These are phyloP conservation scores for Boletales sp. DNA, from an alignment of 768 basidiomycete genomes.

Conservation along the genomic window DNA sequence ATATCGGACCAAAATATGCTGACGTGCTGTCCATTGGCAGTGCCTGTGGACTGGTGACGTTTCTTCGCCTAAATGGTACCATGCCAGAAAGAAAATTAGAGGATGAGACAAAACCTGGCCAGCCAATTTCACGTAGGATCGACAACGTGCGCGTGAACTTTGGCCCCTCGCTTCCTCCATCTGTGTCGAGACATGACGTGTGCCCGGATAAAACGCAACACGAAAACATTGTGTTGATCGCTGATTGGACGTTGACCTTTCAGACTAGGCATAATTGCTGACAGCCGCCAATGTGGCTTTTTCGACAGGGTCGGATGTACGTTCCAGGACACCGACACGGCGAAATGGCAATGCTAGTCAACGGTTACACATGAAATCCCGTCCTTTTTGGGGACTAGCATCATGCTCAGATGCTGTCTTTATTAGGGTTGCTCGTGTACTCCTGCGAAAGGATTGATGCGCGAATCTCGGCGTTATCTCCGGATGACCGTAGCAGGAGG, in stretches of 20 bases:
- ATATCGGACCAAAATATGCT: neutral
- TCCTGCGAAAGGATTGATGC: constrained; percentile 10
- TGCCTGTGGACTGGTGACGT: neutral
- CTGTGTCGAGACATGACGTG: neutral
- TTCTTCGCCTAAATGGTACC: neutral
- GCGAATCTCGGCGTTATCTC: constrained; percentile 14
- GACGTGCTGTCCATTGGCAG: neutral
- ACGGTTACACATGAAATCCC: too few relatives aligned
- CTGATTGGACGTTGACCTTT: neutral
- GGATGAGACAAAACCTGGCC: too few relatives aligned
- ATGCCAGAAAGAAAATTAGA: too few relatives aligned
- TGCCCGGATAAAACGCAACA: neutral
- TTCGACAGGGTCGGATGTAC: neutral
- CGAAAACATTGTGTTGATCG: neutral
- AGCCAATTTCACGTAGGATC: neutral
- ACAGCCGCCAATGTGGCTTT: neutral
- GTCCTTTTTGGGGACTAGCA: too few relatives aligned
- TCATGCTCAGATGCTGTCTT: neutral
- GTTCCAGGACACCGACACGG: neutral
- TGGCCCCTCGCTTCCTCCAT: neutral
- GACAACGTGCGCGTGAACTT: too few relatives aligned
- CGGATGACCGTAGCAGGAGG: neutral
- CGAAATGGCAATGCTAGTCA: too few relatives aligned
- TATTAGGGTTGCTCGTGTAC: neutral
- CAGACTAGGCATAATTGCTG: neutral